phyloP scores from a whole-genome alignment of 2,329 filamentous ascomycete species.

The Didymosphaeria variabile region DNA sequence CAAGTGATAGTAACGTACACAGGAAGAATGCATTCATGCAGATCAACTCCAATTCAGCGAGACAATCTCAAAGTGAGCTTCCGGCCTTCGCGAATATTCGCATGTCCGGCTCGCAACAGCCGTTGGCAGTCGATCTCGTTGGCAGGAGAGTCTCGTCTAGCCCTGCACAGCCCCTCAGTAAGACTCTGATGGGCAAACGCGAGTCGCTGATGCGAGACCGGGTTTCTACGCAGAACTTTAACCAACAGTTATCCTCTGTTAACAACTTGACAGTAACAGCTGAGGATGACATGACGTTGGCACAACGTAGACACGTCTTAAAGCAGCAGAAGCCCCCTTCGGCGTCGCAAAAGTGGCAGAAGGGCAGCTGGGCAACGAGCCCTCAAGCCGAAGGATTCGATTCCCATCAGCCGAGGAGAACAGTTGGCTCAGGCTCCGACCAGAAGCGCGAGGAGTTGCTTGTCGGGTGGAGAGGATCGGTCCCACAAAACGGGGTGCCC shows the following conservation, averaged over 20 bases:
- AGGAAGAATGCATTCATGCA: slow-evolving; percentile 32
- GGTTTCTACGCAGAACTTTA: slow-evolving; percentile 50
- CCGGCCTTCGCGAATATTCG: slow-evolving; percentile 37
- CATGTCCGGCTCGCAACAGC: slow-evolving; percentile 42
- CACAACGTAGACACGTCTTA: slow-evolving; percentile 62
- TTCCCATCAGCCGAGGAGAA: slow-evolving; percentile 50
- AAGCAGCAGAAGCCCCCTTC: slow-evolving; percentile 46
- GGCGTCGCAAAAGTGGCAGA: slow-evolving; percentile 41
- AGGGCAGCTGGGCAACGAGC: slow-evolving; percentile 35
- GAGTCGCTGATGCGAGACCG: slow-evolving; percentile 60
- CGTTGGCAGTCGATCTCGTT: slow-evolving; percentile 43
- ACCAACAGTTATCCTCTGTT: slow-evolving; percentile 37
- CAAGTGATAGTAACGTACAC: slow-evolving; percentile 31
- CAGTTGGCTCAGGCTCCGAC: slow-evolving; percentile 32
- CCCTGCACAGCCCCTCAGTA: slow-evolving; percentile 40
- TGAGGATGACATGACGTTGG: slow-evolving; percentile 76
- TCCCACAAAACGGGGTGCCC: slow-evolving; percentile 36
- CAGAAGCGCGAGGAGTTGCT: slow-evolving; percentile 46
- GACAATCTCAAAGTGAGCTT: slow-evolving; percentile 28
- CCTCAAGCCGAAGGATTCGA: slow-evolving; percentile 43
- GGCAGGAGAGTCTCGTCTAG: slow-evolving; percentile 28
- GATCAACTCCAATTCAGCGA: slow-evolving; percentile 35
- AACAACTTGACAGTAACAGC: slow-evolving; percentile 25
- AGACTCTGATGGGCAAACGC: slow-evolving; percentile 65
- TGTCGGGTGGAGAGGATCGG: slow-evolving; percentile 47